Conservation (phyloP, 148 eudicot genomes). For the Dysphania ambrosioides region DNA sequence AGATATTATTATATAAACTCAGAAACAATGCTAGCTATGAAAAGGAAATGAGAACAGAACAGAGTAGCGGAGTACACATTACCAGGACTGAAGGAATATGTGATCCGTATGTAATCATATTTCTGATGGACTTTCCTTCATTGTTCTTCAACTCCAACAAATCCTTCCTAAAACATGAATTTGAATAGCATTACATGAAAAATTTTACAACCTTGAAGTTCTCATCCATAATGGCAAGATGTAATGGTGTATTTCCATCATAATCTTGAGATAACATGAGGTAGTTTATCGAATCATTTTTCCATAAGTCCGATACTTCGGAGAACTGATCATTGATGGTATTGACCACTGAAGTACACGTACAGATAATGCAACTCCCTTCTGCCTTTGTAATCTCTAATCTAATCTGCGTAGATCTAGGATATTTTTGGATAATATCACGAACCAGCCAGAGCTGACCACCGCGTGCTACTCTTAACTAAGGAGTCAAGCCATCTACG, state of each 20-base stretch:
- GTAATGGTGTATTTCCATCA: conserved; percentile 14
- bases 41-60: neutral
- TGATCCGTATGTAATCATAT: neutral
- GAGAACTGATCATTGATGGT: neutral
- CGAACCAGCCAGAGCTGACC: neutral
- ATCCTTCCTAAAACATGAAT: neutral
- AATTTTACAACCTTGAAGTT: neutral
- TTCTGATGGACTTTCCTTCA: neutral
- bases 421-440: neutral
- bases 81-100: neutral
- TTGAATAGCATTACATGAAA: neutral
- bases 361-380: conserved; percentile 12
- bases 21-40: too few relatives aligned
- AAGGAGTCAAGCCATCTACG: conserved; percentile 5
- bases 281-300: too few relatives aligned
- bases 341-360: neutral
- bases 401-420: neutral
- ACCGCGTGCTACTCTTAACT: neutral
- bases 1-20: neutral
- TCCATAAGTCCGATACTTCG: too few relatives aligned
- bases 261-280: neutral
- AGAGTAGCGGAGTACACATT: neutral
- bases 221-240: neutral
- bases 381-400: neutral
- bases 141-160: neutral